Conservation (phyloP, 306 rosid genomes). For the Comarum palustre region DNA sequence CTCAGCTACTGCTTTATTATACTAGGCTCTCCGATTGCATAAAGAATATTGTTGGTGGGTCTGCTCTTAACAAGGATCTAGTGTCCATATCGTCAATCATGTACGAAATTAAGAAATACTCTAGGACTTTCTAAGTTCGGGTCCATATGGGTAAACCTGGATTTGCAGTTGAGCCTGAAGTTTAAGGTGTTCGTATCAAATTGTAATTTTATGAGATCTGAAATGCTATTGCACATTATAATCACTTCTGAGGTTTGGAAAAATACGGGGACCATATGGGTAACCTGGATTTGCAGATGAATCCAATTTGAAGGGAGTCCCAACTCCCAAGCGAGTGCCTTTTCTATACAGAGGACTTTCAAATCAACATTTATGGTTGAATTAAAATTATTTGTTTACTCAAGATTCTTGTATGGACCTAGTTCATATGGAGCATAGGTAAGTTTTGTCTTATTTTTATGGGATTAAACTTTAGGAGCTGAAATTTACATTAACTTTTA, state of each 20-base stretch:
- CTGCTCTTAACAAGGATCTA: slow-evolving; percentile 84
- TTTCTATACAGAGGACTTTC: no score
- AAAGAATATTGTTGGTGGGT: slow-evolving; percentile 73
- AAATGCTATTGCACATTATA: background rate
- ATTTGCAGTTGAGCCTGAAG: background rate
- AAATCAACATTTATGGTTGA: no score
- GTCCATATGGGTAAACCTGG: slow-evolving; percentile 5
- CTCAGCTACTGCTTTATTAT: slow-evolving; percentile 84
- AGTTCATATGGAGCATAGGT: no score
- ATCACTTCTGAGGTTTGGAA: background rate
- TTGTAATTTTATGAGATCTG: background rate
- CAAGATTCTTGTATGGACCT: no score
- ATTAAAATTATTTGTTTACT: no score
- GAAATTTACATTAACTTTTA: no score
- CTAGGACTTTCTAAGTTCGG: slow-evolving; percentile 74
- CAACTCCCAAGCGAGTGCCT: no score
- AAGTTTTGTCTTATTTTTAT: no score
- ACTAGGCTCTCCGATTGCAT: slow-evolving; percentile 92
- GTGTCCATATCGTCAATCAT: slow-evolving; percentile 83
- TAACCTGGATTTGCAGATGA: no score
- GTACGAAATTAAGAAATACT: slow-evolving; percentile 93
- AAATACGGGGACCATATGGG: no score
- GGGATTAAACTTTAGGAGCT: no score
- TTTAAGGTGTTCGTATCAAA: background rate
- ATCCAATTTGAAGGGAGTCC: no score